phyloP scores from a whole-genome alignment of 2,329 filamentous ascomycete species.

The Colletotrichum sp. region DNA sequence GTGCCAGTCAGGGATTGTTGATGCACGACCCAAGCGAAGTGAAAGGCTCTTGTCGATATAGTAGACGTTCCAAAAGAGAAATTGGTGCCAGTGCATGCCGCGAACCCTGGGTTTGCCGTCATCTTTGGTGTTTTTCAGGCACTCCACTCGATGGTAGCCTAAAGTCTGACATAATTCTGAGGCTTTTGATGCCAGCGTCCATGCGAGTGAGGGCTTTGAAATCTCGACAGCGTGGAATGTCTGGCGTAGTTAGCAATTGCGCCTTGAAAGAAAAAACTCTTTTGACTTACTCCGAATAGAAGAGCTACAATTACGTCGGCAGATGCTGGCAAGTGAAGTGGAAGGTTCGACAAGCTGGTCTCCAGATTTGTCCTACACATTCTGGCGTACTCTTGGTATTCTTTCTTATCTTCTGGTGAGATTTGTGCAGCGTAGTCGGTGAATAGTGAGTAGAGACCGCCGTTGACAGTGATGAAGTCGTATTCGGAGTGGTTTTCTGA shows the following conservation, averaged over 20 bases:
- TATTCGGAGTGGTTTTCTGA: conserved; percentile 34
- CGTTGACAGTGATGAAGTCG: conserved; percentile 37
- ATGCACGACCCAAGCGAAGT: conserved; percentile 57
- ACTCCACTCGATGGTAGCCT: conserved; percentile 30
- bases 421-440: conserved; percentile 19
- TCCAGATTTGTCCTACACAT: conserved; percentile 34
- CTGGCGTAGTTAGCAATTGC: conserved; percentile 8
- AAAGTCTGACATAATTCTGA: conserved; percentile 35
- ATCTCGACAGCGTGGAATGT: conserved; percentile 35
- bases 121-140: conserved; percentile 27
- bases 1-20: conserved; percentile 62
- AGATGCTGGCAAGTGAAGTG: conserved; percentile 34
- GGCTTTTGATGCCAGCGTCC: conserved; percentile 33
- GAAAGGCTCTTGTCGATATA: conserved; percentile 62
- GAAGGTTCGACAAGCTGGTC: conserved; percentile 32
- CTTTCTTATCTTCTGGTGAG: conserved; percentile 21
- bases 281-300: conserved; percentile 23
- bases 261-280: fast-evolving
- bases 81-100: conserved; percentile 33
- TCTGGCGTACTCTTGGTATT: conserved; percentile 26
- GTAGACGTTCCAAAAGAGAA: conserved; percentile 64
- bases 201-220: conserved; percentile 35
- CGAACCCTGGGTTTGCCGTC: conserved; percentile 19
- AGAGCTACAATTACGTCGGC: conserved; percentile 27
- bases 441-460: conserved; percentile 26